A percentile compares a stretch with the other conserved stretches of the same genome.
phyloP scores from a whole-genome alignment of 495 filamentous ascomycete genomes.

The Rostrohypoxylon terebratum region DNA sequence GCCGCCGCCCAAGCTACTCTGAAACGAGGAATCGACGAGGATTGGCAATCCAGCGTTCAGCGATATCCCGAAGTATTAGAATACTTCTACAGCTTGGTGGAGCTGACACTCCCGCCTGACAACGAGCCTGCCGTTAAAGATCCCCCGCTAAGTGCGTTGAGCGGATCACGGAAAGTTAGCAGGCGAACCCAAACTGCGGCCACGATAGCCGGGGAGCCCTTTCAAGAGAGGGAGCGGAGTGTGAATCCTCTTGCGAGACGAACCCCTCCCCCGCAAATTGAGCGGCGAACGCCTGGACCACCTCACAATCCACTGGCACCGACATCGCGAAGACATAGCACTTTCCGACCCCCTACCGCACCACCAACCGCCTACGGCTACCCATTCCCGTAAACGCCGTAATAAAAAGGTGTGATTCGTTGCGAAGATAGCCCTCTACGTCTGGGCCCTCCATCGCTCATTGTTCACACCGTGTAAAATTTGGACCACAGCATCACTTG shows the following conservation, averaged over 20 bases:
- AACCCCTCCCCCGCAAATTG: conserved; percentile 48
- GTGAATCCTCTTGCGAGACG: conserved; percentile 45
- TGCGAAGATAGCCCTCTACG: conserved; percentile 39
- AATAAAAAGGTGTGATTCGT: conserved; percentile 16
- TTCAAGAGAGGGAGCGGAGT: conserved; percentile 45
- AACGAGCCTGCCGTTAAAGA: conserved; percentile 66
- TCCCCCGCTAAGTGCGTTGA: conserved; percentile 66
- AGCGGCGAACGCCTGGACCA: conserved; percentile 48
- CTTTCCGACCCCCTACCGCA: conserved; percentile 43
- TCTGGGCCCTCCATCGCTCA: conserved; percentile 6
- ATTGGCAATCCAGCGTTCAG: conserved; percentile 76
- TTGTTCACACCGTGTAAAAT: conserved; percentile 40
- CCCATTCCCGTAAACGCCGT: conserved; percentile 16
- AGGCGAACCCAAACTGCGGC: conserved; percentile 51
- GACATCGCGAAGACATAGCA: conserved; percentile 42
- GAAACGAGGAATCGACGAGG: conserved; percentile 76
- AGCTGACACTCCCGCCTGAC: conserved; percentile 67
- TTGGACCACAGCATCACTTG: conserved; percentile 40
- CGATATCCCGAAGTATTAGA: conserved; percentile 79
- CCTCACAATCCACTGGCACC: conserved; percentile 49
- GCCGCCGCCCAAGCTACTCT: conserved; percentile 68
- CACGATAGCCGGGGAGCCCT: conserved; percentile 42
- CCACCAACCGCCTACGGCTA: conserved; percentile 34
- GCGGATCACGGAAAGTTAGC: conserved; percentile 54
- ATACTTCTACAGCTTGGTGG: conserved; percentile 75